Evolutionary conservation across 352 stramenopile species (phyloP), one percentile per base, ranked within the genome.

Genomic region (Phytopythium delawarense): DNA sequence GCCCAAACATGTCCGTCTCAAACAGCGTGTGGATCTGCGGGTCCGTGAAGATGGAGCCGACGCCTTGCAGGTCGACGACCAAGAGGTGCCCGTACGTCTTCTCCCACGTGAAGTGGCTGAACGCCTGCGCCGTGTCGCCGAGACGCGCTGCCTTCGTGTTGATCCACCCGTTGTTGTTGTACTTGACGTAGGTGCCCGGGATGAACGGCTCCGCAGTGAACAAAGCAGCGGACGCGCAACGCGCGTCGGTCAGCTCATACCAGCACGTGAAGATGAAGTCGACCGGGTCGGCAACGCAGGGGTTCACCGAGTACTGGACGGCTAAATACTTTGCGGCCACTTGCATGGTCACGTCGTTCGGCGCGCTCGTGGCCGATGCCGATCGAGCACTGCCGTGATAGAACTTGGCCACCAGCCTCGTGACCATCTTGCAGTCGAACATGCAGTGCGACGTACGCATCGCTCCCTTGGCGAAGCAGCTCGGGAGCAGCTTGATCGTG

Each of bases 51-150:
- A 83, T 74, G 13, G 62, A 62, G 5, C 68, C 66, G 4, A 81
- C 75, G 21, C 70, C 72, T 61, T 84, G 72, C 4, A 80, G 39
- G 45, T 80, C 72, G 16, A 78, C 69, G 12, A 78, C 67, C 75
- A 80, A 68, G 11, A 78, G 63, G 32, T 75, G 51, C 4, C 72
- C 72, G 9, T 62, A 58, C 35, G 70, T 75, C 23, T 68, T 66
- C 44, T 80, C 63, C 62, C 68, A 80, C 30, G 70, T 77, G 35
- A 78, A 84, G 46, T 79, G 72, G 32, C 66, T 76, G 57, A 80
- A 84, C 0, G 72, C 75, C 54, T 80, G 73, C 20, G 73, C 70
- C 4, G 65, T 69, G 5, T 72, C 63, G 20, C 52, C 46, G 13
- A 62, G 25, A 44, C 9, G 20, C 18, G 30, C 15, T 4, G n/a